Evolutionary conservation across 805 yeast species (phyloP).

Genomic region (Diddensiella caesifluorescens): DNA sequence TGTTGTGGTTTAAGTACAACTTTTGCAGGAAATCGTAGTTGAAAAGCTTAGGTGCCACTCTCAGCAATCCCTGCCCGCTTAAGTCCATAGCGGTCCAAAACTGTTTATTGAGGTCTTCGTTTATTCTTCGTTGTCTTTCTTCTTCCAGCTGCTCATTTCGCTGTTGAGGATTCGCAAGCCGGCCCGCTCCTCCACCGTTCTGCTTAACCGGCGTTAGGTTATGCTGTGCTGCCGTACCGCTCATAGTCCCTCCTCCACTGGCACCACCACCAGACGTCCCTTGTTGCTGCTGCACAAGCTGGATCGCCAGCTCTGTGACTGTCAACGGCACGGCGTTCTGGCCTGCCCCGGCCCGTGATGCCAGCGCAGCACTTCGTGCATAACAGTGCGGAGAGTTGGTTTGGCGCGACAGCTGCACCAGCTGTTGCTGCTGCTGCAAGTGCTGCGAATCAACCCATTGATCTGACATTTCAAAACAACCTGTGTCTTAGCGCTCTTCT

Average conservation of each 20-base stretch:
- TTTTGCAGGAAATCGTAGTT: conserved; percentile 80
- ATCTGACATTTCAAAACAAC: no score
- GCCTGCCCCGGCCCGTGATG: conserved; percentile 40
- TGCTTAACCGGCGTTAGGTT: conserved; percentile 20
- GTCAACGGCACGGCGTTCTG: conserved; percentile 27
- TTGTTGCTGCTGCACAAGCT: conserved; percentile 30
- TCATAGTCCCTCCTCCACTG: conserved; percentile 11
- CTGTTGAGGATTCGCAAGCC: conserved; percentile 25
- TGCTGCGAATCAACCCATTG: conserved; percentile 15
- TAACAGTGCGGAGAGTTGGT: conserved; percentile 70
- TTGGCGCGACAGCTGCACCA: conserved; percentile 64
- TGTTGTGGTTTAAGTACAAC: conserved; percentile 81
- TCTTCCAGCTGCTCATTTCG: conserved; percentile 36
- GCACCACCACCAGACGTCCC: conserved; percentile 1
- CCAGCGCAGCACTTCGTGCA: conserved; percentile 76
- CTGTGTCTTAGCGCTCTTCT: no score
- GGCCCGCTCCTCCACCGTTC: conserved; percentile 7
- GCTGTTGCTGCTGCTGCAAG: conserved; percentile 78
- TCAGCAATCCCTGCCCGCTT: conserved; percentile 78
- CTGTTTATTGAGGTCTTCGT: conserved; percentile 50
- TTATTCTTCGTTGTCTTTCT: conserved; percentile 36
- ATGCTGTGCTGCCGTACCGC: conserved; percentile 25
- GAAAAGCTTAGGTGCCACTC: conserved; percentile 68
- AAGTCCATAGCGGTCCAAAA: conserved; percentile 93
- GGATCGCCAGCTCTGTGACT: conserved; percentile 37